These are phyloP conservation scores for Xylariaceae sp. DNA, from an alignment of 2,329 filamentous ascomycete genomes.

Conservation along the genomic window DNA sequence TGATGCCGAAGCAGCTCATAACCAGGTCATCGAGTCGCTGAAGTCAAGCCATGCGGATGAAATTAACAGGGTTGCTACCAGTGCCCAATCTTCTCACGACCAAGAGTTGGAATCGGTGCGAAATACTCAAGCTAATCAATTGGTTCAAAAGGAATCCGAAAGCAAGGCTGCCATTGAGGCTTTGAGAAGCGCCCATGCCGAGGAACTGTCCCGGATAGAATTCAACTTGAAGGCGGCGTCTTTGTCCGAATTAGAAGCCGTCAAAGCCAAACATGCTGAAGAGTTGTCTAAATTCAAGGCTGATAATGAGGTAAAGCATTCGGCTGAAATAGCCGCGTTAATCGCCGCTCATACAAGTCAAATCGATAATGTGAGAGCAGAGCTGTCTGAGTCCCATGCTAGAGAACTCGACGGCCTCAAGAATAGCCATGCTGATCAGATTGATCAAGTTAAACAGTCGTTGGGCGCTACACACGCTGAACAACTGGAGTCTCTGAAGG, in stretches of 20 bases:
- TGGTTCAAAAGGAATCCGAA: constrained; percentile 25
- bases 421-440: constrained; percentile 31
- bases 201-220: constrained; percentile 16
- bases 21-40: constrained; percentile 31
- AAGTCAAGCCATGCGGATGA: constrained; percentile 35
- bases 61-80: constrained; percentile 25
- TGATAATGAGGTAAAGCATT: constrained; percentile 32
- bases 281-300: constrained; percentile 31
- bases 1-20: constrained; percentile 28
- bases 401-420: constrained; percentile 34
- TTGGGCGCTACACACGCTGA: constrained; percentile 27
- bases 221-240: constrained; percentile 17
- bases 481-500: constrained; percentile 33
- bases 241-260: constrained; percentile 27
- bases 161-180: constrained; percentile 22
- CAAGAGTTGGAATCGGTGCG: constrained; percentile 34
- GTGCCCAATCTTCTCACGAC: constrained; percentile 30
- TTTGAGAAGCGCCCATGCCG: constrained; percentile 28
- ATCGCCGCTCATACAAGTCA: constrained; percentile 30
- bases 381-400: constrained; percentile 32
- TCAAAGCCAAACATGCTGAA: constrained; percentile 34
- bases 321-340: constrained; percentile 36
- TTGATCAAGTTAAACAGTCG: constrained; percentile 31
- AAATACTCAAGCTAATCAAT: constrained; percentile 28
- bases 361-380: constrained; percentile 31